Evolutionary conservation across 1,284 basidiomycete species (phyloP).

Genomic region (Malassezia globosa): DNA sequence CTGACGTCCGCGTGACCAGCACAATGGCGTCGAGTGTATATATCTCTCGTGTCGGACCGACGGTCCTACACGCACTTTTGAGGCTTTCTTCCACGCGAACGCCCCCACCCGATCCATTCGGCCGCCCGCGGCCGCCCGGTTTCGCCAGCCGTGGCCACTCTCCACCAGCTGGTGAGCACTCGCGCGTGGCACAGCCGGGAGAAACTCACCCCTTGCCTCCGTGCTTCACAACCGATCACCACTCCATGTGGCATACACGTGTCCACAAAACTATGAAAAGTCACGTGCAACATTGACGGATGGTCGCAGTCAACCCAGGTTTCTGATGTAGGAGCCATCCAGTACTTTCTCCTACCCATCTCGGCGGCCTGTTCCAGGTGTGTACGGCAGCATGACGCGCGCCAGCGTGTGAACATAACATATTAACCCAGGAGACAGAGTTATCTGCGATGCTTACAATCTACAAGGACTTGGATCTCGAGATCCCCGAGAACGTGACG

Average conservation of each 20-base stretch:
- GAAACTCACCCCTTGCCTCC: too few species aligned
- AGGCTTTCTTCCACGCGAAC: too few species aligned
- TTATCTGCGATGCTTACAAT: constrained; percentile 40
- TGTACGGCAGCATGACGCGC: background rate
- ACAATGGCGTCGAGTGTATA: too few species aligned
- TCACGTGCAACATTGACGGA: constrained; percentile 6
- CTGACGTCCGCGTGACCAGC: too few species aligned
- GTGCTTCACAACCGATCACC: too few species aligned
- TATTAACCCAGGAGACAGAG: constrained; percentile 4
- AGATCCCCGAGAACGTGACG: constrained; percentile 36
- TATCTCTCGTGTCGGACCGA: too few species aligned
- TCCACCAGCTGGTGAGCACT: too few species aligned
- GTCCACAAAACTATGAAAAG: constrained; percentile 5
- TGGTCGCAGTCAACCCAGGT: constrained; percentile 2
- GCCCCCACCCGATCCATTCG: too few species aligned
- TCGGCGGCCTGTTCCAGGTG: constrained; percentile 17
- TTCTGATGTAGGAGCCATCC: background rate
- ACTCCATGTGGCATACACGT: background rate
- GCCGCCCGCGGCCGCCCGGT: too few species aligned
- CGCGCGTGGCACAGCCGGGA: too few species aligned
- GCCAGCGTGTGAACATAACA: background rate
- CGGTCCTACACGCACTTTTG: too few species aligned
- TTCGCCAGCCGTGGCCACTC: too few species aligned
- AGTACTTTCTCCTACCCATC: constrained; percentile 18
- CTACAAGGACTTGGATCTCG: constrained; percentile 47